phyloP scores from a whole-genome alignment of 164 flowering plant species.

The Euptelea pleiosperma region DNA sequence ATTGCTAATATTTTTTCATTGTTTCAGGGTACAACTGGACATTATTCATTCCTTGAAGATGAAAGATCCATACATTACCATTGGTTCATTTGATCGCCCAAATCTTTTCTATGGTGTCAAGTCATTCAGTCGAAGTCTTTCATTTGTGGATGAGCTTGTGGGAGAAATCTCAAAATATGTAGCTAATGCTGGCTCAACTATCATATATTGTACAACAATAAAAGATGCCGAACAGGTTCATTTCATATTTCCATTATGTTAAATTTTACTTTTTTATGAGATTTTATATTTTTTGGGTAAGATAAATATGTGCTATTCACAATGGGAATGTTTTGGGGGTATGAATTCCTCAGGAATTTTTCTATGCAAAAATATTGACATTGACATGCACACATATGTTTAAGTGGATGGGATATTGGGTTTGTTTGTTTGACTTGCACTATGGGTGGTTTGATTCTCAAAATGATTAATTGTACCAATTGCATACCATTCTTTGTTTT shows the following conservation, averaged over 20 bases:
- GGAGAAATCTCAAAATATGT: constrained; percentile 41
- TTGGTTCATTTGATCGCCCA: constrained; percentile 60
- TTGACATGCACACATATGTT: too few relatives aligned
- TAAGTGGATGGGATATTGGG: too few relatives aligned
- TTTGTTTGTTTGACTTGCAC: too few relatives aligned
- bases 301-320: too few relatives aligned
- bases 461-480: too few relatives aligned
- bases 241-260: background rate
- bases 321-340: too few relatives aligned
- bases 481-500: too few relatives aligned
- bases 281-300: too few relatives aligned
- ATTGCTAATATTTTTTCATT: too few relatives aligned
- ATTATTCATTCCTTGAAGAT: constrained; percentile 47
- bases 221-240: constrained; percentile 60
- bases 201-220: constrained; percentile 57
- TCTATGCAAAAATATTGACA: too few relatives aligned
- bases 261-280: background rate
- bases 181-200: constrained; percentile 38
- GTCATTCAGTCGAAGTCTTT: constrained; percentile 28
- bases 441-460: too few relatives aligned
- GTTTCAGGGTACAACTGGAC: constrained; percentile 50
- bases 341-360: too few relatives aligned
- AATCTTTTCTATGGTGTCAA: constrained; percentile 62
- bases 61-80: constrained; percentile 44
- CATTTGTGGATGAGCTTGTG: constrained; percentile 44